Conservation (phyloP, 345 rosid genomes). For the Boechera stricta region DNA sequence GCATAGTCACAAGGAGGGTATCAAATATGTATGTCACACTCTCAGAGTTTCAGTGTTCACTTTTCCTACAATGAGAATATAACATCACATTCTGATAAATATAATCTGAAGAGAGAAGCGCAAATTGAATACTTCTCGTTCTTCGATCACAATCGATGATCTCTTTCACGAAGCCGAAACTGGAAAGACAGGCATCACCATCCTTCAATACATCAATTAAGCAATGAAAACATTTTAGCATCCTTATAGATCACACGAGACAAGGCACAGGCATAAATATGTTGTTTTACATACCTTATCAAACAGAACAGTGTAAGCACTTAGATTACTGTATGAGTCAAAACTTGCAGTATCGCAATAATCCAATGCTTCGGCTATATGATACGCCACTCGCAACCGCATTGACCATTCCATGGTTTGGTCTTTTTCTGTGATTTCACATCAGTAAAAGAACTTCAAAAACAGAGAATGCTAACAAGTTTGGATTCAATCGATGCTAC, state of each 20-base stretch:
- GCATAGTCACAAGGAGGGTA: constrained; percentile 68
- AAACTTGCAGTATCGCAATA: constrained; percentile 64
- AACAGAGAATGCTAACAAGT: constrained; percentile 5
- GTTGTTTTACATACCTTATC: constrained; percentile 58
- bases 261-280: background rate
- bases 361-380: constrained; percentile 79
- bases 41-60: constrained; percentile 58
- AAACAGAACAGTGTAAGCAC: constrained; percentile 81
- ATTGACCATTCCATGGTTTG: constrained; percentile 66
- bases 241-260: background rate
- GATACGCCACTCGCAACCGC: constrained; percentile 77
- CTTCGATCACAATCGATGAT: constrained; percentile 41
- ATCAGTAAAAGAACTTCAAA: background rate
- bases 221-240: background rate
- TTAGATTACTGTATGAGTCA: constrained; percentile 75
- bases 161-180: constrained; percentile 87
- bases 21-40: constrained; percentile 73
- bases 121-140: constrained; percentile 56
- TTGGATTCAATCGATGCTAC: background rate
- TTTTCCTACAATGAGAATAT: constrained; percentile 54
- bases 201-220: constrained; percentile 49
- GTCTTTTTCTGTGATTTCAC: constrained; percentile 57
- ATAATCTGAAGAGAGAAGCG: background rate
- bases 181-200: constrained; percentile 87
- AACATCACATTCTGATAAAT: background rate